A percentile compares a stretch with the other conserved stretches of the same genome.
Conservation (phyloP, 257 asterid genomes). For the Plantago ovata region DNA sequence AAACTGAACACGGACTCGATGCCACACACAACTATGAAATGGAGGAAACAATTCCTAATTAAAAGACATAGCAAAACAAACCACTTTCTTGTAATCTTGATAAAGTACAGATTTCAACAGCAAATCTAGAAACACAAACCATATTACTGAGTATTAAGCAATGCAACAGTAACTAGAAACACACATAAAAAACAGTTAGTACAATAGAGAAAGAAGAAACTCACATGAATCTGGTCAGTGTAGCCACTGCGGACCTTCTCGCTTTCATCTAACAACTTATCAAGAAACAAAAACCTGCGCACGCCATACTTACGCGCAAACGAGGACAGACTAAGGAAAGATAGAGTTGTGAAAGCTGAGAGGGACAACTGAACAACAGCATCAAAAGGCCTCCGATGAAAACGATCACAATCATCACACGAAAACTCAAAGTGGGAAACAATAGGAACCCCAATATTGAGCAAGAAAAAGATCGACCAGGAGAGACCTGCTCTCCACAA, state of each 20-base stretch:
- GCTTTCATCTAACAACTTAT: slow-evolving; percentile 60
- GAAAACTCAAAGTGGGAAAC: slow-evolving; percentile 64
- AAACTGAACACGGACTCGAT: not conserved
- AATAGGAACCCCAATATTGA: slow-evolving; percentile 63
- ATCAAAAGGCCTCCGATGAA: slow-evolving; percentile 63
- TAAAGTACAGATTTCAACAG: too few relatives aligned
- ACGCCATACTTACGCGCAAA: slow-evolving; percentile 70
- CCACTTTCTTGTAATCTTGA: too few relatives aligned
- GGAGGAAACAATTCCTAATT: not conserved
- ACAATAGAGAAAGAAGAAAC: slow-evolving; percentile 17
- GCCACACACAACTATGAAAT: not conserved
- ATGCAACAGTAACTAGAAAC: not conserved
- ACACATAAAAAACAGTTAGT: not conserved
- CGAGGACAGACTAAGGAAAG: slow-evolving; percentile 61
- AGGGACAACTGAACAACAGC: slow-evolving; percentile 62
- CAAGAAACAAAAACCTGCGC: slow-evolving; percentile 69
- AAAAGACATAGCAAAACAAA: not conserved
- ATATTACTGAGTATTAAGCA: not conserved
- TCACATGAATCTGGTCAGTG: slow-evolving; percentile 59
- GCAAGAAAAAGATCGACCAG: slow-evolving; percentile 79
- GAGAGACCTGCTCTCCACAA: slow-evolving; percentile 73
- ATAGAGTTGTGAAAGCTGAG: slow-evolving; percentile 54
- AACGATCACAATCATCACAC: slow-evolving; percentile 54
- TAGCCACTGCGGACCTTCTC: slow-evolving; percentile 69
- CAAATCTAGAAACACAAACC: too few relatives aligned